These are phyloP conservation scores for Penicillium freii DNA, from an alignment of 2,329 filamentous ascomycete species.

Conservation along the genomic window DNA sequence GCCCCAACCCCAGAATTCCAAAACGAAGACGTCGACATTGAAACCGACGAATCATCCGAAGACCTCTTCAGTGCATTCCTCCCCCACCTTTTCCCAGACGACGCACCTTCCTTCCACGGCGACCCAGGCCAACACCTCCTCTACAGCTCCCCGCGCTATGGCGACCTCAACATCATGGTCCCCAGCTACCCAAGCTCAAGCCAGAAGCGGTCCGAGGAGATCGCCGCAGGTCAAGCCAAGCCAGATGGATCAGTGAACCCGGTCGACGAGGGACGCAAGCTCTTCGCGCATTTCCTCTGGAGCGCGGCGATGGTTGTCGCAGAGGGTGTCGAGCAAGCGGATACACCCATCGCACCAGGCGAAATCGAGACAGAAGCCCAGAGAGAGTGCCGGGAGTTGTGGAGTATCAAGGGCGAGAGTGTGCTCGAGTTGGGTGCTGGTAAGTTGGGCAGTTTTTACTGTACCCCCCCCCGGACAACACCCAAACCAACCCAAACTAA, in stretches of 20 bases:
- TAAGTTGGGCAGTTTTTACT: slow-evolving; percentile 40
- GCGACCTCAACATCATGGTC: slow-evolving; percentile 41
- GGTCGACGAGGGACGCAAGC: slow-evolving; percentile 48
- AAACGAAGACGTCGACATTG: slow-evolving; percentile 14
- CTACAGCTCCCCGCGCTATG: slow-evolving; percentile 48
- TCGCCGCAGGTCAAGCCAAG: slow-evolving; percentile 11
- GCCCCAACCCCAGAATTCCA: slow-evolving; percentile 18
- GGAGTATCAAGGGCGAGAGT: slow-evolving; percentile 49
- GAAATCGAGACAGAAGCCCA: slow-evolving; percentile 13
- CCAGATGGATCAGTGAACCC: slow-evolving; percentile 13
- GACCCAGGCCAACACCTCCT: slow-evolving; percentile 51
- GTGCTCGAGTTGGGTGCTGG: slow-evolving; percentile 62
- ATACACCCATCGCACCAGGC: slow-evolving; percentile 4
- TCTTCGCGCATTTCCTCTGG: slow-evolving; percentile 62
- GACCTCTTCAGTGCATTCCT: slow-evolving; percentile 56
- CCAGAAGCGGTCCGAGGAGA: slow-evolving; percentile 21
- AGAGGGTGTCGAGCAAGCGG: slow-evolving; percentile 41
- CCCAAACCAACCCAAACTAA: neutral
- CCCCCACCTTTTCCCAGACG: slow-evolving; percentile 56
- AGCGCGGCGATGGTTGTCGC: slow-evolving; percentile 51
- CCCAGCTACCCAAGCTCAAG: slow-evolving; percentile 45
- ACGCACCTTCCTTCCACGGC: slow-evolving; percentile 55
- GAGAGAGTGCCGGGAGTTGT: slow-evolving; percentile 26
- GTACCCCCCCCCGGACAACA: neutral
- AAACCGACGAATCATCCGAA: slow-evolving; percentile 40